These are phyloP conservation scores for Capillidium heterosporum DNA, from an alignment of 371 early-diverging fungal genomes.

Conservation along the genomic window DNA sequence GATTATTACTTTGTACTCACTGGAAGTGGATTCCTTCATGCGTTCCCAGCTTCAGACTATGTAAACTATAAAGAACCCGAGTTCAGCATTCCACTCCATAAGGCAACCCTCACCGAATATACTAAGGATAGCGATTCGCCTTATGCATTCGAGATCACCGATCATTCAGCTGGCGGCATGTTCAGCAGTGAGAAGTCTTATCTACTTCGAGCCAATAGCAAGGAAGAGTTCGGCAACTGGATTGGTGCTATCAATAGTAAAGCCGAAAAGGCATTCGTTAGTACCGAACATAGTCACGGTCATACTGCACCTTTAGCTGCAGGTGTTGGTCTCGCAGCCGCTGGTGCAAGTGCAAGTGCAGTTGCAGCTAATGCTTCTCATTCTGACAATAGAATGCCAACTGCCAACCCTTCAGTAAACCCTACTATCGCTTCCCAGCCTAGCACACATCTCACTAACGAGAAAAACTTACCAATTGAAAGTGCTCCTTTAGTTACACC, in stretches of 20 bases:
- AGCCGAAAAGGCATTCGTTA: not conserved
- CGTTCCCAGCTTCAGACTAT: not conserved
- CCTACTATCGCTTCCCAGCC: no score
- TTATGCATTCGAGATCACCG: not conserved
- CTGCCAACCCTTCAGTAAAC: no score
- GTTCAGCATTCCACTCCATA: not conserved
- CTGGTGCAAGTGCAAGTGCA: not conserved
- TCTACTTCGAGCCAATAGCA: not conserved
- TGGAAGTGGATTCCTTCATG: conserved; percentile 2
- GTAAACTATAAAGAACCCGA: not conserved
- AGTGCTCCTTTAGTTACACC: no score
- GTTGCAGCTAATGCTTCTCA: not conserved
- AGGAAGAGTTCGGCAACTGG: not conserved
- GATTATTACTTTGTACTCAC: not conserved
- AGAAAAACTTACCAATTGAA: no score
- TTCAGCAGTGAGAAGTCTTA: not conserved
- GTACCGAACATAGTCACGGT: not conserved
- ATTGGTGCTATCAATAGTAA: not conserved
- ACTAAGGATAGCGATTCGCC: not conserved
- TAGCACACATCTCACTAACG: no score
- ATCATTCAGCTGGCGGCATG: not conserved
- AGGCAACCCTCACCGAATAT: not conserved
- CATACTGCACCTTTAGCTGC: not conserved
- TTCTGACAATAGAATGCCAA: no score
- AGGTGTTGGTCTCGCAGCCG: not conserved